Evolutionary conservation across 2,329 filamentous ascomycete genomes (phyloP).

Genomic region (Botryosphaeria dothidea): DNA sequence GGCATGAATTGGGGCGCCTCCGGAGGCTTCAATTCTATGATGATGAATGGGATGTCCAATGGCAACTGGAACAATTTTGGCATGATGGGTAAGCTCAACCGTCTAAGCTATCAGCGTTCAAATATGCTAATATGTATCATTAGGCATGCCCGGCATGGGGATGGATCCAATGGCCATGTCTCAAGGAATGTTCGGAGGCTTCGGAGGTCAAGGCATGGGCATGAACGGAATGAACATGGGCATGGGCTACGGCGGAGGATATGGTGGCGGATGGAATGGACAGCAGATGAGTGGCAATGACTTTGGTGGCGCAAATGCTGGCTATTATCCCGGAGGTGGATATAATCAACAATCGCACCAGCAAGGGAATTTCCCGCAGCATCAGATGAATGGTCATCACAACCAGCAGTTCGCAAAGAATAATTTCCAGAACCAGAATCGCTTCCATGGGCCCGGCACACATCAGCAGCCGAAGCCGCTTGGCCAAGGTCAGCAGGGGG

Average conservation of each 20-base stretch:
- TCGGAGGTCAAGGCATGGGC: slow-evolving; percentile 73
- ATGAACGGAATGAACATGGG: slow-evolving; percentile 77
- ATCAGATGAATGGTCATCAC: slow-evolving; percentile 52
- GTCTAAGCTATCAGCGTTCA: slow-evolving; percentile 25
- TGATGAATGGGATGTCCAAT: slow-evolving; percentile 52
- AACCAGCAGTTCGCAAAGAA: slow-evolving; percentile 58
- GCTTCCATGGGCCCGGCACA: slow-evolving; percentile 71
- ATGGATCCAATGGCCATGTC: slow-evolving; percentile 81
- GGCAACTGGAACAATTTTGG: slow-evolving; percentile 77
- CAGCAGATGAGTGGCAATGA: slow-evolving; percentile 66
- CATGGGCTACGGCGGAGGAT: slow-evolving; percentile 66
- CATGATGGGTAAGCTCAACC: slow-evolving; percentile 77
- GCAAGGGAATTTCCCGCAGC: slow-evolving; percentile 39
- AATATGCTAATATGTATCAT: slow-evolving; percentile 11
- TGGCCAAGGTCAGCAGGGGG: slow-evolving; percentile 44
- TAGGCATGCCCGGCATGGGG: slow-evolving; percentile 75
- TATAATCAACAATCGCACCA: slow-evolving; percentile 53
- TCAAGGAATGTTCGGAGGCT: slow-evolving; percentile 77
- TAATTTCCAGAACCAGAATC: slow-evolving; percentile 69
- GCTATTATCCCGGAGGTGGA: slow-evolving; percentile 53
- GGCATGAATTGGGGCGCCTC: slow-evolving; percentile 61
- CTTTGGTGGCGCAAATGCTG: slow-evolving; percentile 64
- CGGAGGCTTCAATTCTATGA: slow-evolving; percentile 70
- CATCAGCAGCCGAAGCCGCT: slow-evolving; percentile 37
- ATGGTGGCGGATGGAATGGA: slow-evolving; percentile 69